These are phyloP conservation scores for Auricularia cornea DNA, from an alignment of 768 basidiomycete species.

Conservation along the genomic window DNA sequence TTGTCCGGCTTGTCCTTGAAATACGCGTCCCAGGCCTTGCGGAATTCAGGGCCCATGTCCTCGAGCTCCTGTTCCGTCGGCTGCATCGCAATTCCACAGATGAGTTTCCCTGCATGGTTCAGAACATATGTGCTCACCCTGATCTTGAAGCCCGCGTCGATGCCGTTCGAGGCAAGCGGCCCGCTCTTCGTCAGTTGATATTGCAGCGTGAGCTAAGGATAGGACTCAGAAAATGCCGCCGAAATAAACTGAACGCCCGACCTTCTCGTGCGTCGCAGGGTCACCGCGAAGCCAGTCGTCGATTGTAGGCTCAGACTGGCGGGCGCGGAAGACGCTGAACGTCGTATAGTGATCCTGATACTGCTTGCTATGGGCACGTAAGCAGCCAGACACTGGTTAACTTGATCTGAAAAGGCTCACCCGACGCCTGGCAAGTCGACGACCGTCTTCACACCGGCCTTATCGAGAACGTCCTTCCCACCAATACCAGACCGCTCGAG, in stretches of 20 bases:
- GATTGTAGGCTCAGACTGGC: constrained; percentile 29
- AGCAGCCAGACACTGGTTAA: no score
- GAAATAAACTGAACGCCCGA: constrained; percentile 12
- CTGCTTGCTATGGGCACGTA: constrained; percentile 38
- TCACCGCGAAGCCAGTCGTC: constrained; percentile 68
- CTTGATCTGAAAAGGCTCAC: constrained; percentile 13
- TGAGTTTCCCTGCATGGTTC: background rate
- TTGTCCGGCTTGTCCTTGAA: constrained; percentile 78
- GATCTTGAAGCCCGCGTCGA: constrained; percentile 70
- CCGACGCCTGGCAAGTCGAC: constrained; percentile 66
- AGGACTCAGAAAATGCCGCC: background rate
- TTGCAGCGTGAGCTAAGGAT: constrained; percentile 42
- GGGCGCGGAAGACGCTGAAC: constrained; percentile 56
- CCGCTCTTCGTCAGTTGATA: constrained; percentile 57
- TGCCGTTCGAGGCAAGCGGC: constrained; percentile 57
- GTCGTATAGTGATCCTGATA: constrained; percentile 74
- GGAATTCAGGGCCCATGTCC: constrained; percentile 74
- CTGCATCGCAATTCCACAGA: constrained; percentile 36
- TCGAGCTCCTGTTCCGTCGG: constrained; percentile 61
- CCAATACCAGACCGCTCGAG: constrained; percentile 68
- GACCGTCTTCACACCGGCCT: constrained; percentile 52
- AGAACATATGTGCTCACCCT: background rate
- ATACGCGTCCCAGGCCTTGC: constrained; percentile 56
- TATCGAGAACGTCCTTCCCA: constrained; percentile 25
- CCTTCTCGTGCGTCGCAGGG: constrained; percentile 30